Evolutionary conservation across 2,329 filamentous ascomycete species (phyloP).

Genomic region (Berkeleyomyces basicola): DNA sequence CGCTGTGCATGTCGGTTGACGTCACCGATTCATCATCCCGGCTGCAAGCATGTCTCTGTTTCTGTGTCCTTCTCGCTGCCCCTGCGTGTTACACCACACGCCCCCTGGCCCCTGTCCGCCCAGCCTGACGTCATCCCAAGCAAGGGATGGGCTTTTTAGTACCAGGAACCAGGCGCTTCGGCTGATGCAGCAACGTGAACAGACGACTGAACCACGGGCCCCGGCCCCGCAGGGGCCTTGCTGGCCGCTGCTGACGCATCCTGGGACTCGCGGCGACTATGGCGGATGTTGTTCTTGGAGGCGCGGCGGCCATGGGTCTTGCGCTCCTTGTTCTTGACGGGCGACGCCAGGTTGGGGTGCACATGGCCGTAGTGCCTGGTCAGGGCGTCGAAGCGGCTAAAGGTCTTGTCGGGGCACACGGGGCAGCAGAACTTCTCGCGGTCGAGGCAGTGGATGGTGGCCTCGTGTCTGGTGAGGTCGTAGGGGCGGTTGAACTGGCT

Average conservation of each 20-base stretch:
- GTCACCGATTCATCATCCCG: too few species aligned
- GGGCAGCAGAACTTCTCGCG: slow-evolving; percentile 92
- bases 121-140: too few species aligned
- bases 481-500: slow-evolving; percentile 91
- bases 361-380: slow-evolving; percentile 90
- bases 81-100: too few species aligned
- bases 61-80: too few species aligned
- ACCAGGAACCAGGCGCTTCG: not conserved
- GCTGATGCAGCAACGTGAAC: not conserved
- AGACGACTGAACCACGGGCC: not conserved
- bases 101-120: too few species aligned
- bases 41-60: too few species aligned
- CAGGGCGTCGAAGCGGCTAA: slow-evolving; percentile 85
- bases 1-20: too few species aligned
- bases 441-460: slow-evolving; percentile 88
- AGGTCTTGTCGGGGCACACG: slow-evolving; percentile 92
- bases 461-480: slow-evolving; percentile 89
- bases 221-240: not conserved
- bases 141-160: too few species aligned
- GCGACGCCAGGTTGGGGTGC: slow-evolving; percentile 72
- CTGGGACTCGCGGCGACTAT: not conserved
- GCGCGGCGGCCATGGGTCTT: slow-evolving; percentile 2
- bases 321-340: slow-evolving; percentile 35
- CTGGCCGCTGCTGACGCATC: not conserved
- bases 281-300: not conserved